Evolutionary conservation across 148 eudicot species (phyloP).

Genomic region (Fallopia convolvulus): DNA sequence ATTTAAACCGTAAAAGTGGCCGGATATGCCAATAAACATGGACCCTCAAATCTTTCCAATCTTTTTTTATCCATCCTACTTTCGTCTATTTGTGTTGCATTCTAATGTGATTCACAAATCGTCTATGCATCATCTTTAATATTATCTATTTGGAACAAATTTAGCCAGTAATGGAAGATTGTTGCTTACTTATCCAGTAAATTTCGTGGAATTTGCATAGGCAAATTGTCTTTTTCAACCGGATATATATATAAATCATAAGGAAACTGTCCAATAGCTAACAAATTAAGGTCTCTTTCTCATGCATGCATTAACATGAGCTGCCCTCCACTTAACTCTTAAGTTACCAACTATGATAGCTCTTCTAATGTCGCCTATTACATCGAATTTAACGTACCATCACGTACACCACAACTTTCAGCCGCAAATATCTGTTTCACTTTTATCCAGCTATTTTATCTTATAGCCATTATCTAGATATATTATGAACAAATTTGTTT

Average conservation of each 20-base stretch:
- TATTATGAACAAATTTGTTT: background rate
- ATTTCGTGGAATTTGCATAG: background rate
- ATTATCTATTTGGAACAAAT: background rate
- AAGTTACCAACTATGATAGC: background rate
- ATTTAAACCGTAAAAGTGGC: too few relatives aligned
- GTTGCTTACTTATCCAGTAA: conserved; percentile 3
- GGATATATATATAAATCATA: background rate
- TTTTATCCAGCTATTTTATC: background rate
- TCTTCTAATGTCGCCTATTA: background rate
- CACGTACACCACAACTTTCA: background rate
- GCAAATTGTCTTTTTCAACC: background rate
- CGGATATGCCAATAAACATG: too few relatives aligned
- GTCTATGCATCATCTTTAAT: background rate
- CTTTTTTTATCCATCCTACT: too few relatives aligned
- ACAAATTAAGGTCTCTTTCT: conserved; percentile 1
- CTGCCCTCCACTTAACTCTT: background rate
- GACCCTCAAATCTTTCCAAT: too few relatives aligned
- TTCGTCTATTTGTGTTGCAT: too few relatives aligned
- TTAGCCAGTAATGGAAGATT: background rate
- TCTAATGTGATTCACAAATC: background rate
- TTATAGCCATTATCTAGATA: background rate
- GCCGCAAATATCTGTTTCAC: background rate
- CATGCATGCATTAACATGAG: background rate
- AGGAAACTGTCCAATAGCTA: background rate
- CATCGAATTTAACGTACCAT: background rate